Base-by-base conservation (phyloP, 495 filamentous ascomycete species). In the Neurospora tetraspora region DNA sequence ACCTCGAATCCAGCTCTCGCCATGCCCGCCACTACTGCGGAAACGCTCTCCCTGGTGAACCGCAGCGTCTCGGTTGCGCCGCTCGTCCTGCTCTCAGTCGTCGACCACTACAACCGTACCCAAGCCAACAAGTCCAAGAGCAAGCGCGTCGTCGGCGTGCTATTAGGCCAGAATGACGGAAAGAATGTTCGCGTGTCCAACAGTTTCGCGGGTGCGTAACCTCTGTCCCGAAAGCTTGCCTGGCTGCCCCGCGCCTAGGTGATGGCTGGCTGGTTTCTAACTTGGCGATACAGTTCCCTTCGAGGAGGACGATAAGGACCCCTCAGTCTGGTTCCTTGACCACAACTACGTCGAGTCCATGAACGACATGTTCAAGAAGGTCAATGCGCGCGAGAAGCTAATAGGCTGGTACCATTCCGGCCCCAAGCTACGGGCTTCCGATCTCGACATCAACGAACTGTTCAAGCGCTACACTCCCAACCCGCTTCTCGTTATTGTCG, bases 341-440 rank as follows among this genome's bases (percentile, higher is more conserved):
- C 96, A 99, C 88, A 98, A 99, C 87, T 99, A 97, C 79, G 92
- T 99, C 81, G 96, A 99, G 83, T 93, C 91, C 75, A 99, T 99
- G 96, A 96, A 94, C 87, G 96, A 99, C 83, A 99, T 99, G 96
- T 99, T 99, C 87, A 99, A 99, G 88, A 98, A 98, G 84, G 94
- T 99, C 86, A 99, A 99, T 86, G 96, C 96, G 72, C 87, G 94
- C 71, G 96, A 99, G 85, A 99, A 99, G 90, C 88, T 99, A 79
- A 94, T 99, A 85, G 96, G 96, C 82, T 99, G 96, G 96, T 99
- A 99, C 83, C 96, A 99, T 82, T 97, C 96, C 10, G 96, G 96
- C 69, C 96, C 96, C 31, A 99, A 99, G 85, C 86, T 99, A 77
- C 91, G 96, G 76, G 96, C 94, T 71, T 97, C 94, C 47, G 96